Percentiles rank a stretch among this genome's conserved stretches.
These are phyloP conservation scores for Ilyonectria robusta DNA, from an alignment of 2,329 filamentous ascomycete species.

Conservation along the genomic window DNA sequence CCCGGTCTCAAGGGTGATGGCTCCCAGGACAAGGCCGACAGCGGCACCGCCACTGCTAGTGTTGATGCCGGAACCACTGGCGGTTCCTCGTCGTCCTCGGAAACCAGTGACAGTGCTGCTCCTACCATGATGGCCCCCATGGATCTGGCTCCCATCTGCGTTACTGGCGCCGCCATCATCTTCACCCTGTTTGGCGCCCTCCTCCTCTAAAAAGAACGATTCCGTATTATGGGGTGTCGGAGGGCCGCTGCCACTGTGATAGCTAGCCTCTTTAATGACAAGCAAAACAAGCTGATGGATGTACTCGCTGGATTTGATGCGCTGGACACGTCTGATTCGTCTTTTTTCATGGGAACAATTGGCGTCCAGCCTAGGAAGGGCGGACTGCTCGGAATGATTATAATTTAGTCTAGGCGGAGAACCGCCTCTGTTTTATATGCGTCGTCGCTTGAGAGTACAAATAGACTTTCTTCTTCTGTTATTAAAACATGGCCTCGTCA, in stretches of 20 bases:
- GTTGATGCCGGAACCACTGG: slow-evolving; percentile 51
- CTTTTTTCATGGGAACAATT: slow-evolving; percentile 45
- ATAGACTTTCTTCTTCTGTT: slow-evolving; percentile 43
- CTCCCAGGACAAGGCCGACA: slow-evolving; percentile 66
- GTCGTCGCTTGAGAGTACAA: slow-evolving; percentile 35
- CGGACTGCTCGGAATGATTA: slow-evolving; percentile 45
- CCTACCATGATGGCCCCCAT: slow-evolving; percentile 46
- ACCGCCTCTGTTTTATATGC: slow-evolving; percentile 43
- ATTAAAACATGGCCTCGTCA: neutral
- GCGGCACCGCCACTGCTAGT: slow-evolving; percentile 62
- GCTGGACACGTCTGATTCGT: slow-evolving; percentile 41
- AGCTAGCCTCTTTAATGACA: slow-evolving; percentile 38
- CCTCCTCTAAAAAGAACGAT: slow-evolving; percentile 53
- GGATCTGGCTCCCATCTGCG: slow-evolving; percentile 51
- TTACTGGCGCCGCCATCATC: slow-evolving; percentile 53
- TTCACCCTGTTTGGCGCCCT: slow-evolving; percentile 58
- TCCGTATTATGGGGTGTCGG: slow-evolving; percentile 18
- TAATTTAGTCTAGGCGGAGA: slow-evolving; percentile 48
- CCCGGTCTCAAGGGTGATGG: slow-evolving; percentile 67
- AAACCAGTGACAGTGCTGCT: slow-evolving; percentile 49
- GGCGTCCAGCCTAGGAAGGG: slow-evolving; percentile 45
- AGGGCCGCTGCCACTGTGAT: slow-evolving; percentile 25
- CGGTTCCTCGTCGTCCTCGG: slow-evolving; percentile 25
- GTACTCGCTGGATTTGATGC: slow-evolving; percentile 41
- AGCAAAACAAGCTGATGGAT: slow-evolving; percentile 34